Base-by-base conservation (phyloP, 2,329 filamentous ascomycete species). In the Lecanoromycetidae sp. region DNA sequence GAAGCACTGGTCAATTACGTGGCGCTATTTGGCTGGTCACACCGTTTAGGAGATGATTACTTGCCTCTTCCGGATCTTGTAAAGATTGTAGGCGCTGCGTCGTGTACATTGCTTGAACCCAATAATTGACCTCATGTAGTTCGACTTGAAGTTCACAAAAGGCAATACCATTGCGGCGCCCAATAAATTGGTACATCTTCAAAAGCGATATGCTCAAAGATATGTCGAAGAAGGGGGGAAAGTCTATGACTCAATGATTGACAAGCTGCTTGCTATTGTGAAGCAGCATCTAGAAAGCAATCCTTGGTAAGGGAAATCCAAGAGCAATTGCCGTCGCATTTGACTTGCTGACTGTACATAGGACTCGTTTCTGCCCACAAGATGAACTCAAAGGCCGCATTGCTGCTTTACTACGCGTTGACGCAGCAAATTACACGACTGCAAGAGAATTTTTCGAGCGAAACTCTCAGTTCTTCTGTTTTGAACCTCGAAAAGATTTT, bases 131-230 rank as follows among this genome's bases (percentile, higher is more conserved):
- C 23, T 25, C 17, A 26, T 17, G 35, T 50, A 86, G 76, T 90
- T 95, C 60, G 79, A 80, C 37, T 72, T 94, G 54, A 87, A 87
- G 59, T 93, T 95, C 65, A 96, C 87, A 3, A 85, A 83, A 57
- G 90, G 90, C 8, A 88, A 95, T 61, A 86, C 88, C 5, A 82
- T 83, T 12, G 85, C 95, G 15, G 79, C 83, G 17, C 75, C 81
- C 42, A 77, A 80, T 40, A 98, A 96, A 60, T 73, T 96, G 13
- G 75, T 77, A 56, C 86, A 80, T 61, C 74, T 96, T 40, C 86
- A 95, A 58, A 78, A 76, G 56, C 74, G 76, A 38, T 85, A 90
- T 59, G 73, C 72, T n/a, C 64, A 69, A 32, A 64, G 65, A 5
- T 68, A 68, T 43, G 69, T 71, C 30, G 57, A 67, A 35, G 60